Base-by-base conservation (phyloP, 2,329 filamentous ascomycete genomes). In the Penicillium occitanis region DNA sequence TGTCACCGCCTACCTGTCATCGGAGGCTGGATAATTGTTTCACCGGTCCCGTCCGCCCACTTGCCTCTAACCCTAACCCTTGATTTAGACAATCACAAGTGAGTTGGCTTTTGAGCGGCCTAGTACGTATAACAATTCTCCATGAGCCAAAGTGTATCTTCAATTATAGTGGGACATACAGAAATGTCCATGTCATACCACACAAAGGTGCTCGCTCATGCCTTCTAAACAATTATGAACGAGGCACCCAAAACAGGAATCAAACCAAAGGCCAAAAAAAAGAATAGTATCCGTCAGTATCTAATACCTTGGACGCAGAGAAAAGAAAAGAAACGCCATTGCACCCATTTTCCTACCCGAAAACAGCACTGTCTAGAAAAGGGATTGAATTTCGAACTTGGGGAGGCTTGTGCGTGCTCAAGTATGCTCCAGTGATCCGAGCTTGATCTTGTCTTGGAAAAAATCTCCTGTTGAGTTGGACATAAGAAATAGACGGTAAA, bases 251-350 rank as follows among this genome's bases (percentile, higher is more conserved):
- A 28, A 42, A 33, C 2, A 62, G 19, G 7, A 51, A 57, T 37
- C 51, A 25, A 33, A 46, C 46, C 40, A 42, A 11, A 46, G 40
- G 46, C 30, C 67, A 66, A 71, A 73, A 33, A 61, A 66, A 61
- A 37, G 61, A 55, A 72, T 74, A 73, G 68, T 72, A 69, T 71
- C 71, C 71, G 72, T 73, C 74, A 75, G 48, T 58, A 66, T 22
- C 28, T 57, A 46, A 30, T 51, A 63, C 64, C 22, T 58, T 44
- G 50, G 51, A 59, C 59, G 51, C 60, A 66, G 33, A 57, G 33
- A 37, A 22, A 57, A 40, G 2, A 22, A 25, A 57, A 37, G 33
- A 62, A 66, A 66, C 64, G 64, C 64, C 64, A 62, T 62, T 58
- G 61, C 60, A 62, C 64, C 64, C 64, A 55, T 66, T 66, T 66